Evolutionary conservation across 1,284 basidiomycete species (phyloP), one percentile per base, ranked within the genome.

Genomic region (Pholiota adiposa): DNA sequence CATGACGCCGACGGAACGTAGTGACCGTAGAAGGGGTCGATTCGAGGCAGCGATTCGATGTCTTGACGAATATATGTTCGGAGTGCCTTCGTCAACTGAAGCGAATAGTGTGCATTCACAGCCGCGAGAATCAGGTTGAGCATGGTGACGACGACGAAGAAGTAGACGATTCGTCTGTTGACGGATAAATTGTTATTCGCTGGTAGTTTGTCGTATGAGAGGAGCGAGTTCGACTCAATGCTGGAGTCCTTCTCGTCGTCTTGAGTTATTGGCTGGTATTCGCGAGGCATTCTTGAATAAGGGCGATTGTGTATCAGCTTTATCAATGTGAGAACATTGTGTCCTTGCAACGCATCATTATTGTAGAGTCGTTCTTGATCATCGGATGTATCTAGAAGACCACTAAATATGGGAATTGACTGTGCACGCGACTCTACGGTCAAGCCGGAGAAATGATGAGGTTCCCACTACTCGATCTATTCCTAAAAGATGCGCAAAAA

Each of bases 11-110:
- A 27, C 18, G 53, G 12, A n/a, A 56, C 44, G 51, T 58, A 52
- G 4, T 52, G 23, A 27, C 56, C 56, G 18, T 31, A 46, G 23
- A 58, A 44, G 5, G 56, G 25, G 31, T 58, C 56, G 19, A 58
- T 53, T 6, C 11, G 50, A 4, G 49, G 56, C 11, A 58, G 46
- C n/a, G 18, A 34, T n/a, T 33, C 23, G 16, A 46, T n/a, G 1
- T 51, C 50, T 27, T 40, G 25, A 9, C 52, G 29, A 18, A 51
- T 19, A 29, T 46, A 52, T 38, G 11, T 27, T 50, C 43, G 50
- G 8, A 58, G 16, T 16, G 29, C 8, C 18, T 33, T 4, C 9
- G 56, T 46, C 18, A 58, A 7, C 21, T 48, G 38, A 8, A 33
- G 1, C 4, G 50, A 53, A 31, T 58, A 58, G 19, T 58, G 50